A percentile compares a stretch with the other conserved stretches of the same genome.
Conservation (phyloP, 495 filamentous ascomycete genomes). For the Beverwykella pulmonaria region DNA sequence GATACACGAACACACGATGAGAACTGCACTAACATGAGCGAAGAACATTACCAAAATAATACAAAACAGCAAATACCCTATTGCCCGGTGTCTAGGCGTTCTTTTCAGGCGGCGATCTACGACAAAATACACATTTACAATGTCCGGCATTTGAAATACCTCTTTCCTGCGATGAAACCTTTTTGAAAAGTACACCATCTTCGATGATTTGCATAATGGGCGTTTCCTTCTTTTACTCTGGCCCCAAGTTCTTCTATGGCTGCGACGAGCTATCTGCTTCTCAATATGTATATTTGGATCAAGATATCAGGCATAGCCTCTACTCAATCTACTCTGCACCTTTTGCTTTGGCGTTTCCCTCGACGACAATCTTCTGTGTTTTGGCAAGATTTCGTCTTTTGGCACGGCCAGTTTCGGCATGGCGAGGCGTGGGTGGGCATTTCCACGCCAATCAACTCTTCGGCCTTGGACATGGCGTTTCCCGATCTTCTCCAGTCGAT, state of each 20-base stretch:
- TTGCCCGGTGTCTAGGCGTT: not conserved
- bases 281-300: not conserved
- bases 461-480: not conserved
- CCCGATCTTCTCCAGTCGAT: not conserved
- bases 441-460: not conserved
- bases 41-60: not conserved
- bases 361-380: not conserved
- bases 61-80: slow-evolving; percentile 4
- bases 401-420: not conserved
- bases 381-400: not conserved
- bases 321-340: not conserved
- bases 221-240: slow-evolving; percentile 3
- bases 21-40: not conserved
- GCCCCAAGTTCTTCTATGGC: not conserved
- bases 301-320: not conserved
- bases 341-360: not conserved
- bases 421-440: not conserved
- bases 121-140: not conserved
- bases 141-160: not conserved
- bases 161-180: not conserved
- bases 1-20: not conserved
- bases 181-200: slow-evolving; percentile 2
- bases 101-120: not conserved
- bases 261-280: not conserved
- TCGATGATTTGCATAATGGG: slow-evolving; percentile 8